A percentile compares a stretch with the other conserved stretches of the same genome.
Conservation (phyloP, 2,329 filamentous ascomycete genomes). For the Trichoderma koningiopsis region DNA sequence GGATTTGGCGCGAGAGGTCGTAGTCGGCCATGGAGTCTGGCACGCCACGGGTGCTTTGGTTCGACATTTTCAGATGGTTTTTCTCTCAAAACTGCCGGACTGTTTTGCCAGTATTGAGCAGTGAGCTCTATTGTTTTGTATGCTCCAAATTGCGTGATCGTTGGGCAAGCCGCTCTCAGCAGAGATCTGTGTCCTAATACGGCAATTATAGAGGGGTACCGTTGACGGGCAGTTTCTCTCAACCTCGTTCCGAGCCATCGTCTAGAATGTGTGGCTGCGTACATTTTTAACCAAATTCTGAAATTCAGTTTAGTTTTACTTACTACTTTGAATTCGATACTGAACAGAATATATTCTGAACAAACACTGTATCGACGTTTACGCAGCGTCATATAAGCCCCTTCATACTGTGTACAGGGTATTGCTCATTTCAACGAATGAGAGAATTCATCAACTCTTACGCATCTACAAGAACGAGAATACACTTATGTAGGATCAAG, state of each 20-base stretch:
- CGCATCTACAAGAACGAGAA: neutral
- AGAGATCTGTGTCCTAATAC: neutral
- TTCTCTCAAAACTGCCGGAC: rapidly evolving
- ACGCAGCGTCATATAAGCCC: neutral
- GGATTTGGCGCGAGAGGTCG: conserved; percentile 58
- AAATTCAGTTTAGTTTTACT: neutral
- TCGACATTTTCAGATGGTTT: neutral
- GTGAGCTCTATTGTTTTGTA: neutral
- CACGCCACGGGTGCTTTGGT: neutral
- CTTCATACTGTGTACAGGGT: neutral
- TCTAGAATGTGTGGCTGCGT: neutral
- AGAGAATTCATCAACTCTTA: neutral
- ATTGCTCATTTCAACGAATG: neutral
- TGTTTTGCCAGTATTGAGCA: neutral
- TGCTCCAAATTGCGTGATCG: conserved; percentile 7
- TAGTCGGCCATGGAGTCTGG: conserved; percentile 52
- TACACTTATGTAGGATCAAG: too few species aligned
- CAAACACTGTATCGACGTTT: neutral
- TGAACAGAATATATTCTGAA: neutral
- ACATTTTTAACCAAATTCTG: too few species aligned
- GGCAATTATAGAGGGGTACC: neutral
- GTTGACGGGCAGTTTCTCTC: neutral
- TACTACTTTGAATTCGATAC: neutral
- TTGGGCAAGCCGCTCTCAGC: neutral
- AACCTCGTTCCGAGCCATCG: neutral